Conservation (phyloP, 108 stramenopile species). For the Cyclotella sp. region DNA sequence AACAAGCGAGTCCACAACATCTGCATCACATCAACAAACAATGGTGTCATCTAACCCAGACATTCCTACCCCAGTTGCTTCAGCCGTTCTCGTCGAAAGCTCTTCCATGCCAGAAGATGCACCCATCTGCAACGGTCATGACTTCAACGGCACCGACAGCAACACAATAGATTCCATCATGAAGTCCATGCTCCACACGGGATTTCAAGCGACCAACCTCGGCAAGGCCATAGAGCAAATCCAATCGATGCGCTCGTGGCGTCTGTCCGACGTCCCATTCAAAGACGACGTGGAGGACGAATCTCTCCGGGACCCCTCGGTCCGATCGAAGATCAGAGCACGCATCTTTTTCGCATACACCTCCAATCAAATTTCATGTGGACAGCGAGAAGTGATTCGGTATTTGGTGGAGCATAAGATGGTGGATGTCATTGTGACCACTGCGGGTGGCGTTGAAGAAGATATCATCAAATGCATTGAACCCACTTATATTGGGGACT, state of each 20-base stretch:
- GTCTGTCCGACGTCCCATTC: constrained; percentile 84
- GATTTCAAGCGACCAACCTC: constrained; percentile 97
- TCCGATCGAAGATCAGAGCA: constrained; percentile 83
- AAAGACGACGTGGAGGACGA: constrained; percentile 86
- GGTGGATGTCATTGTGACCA: constrained; percentile 97
- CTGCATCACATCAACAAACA: not conserved
- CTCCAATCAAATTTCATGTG: constrained; percentile 97
- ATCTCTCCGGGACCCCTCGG: constrained; percentile 56
- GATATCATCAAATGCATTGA: constrained; percentile 99
- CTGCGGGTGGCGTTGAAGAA: constrained; percentile 99
- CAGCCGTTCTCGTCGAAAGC: constrained; percentile 85
- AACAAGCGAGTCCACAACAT: not conserved
- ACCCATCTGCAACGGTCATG: constrained; percentile 80
- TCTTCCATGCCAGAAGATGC: constrained; percentile 55
- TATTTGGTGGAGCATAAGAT: constrained; percentile 95
- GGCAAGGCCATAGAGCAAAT: constrained; percentile 95
- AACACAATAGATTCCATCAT: constrained; percentile 76
- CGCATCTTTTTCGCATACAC: constrained; percentile 98
- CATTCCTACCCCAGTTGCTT: constrained; percentile 82
- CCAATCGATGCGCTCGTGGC: constrained; percentile 93
- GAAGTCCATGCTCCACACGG: constrained; percentile 82
- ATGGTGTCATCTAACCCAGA: constrained; percentile 60
- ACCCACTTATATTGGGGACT: constrained; percentile 97
- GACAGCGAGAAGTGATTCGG: constrained; percentile 95
- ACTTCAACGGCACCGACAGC: constrained; percentile 70